Conservation (phyloP, 805 yeast genomes). For the Metschnikowia shivogae region DNA sequence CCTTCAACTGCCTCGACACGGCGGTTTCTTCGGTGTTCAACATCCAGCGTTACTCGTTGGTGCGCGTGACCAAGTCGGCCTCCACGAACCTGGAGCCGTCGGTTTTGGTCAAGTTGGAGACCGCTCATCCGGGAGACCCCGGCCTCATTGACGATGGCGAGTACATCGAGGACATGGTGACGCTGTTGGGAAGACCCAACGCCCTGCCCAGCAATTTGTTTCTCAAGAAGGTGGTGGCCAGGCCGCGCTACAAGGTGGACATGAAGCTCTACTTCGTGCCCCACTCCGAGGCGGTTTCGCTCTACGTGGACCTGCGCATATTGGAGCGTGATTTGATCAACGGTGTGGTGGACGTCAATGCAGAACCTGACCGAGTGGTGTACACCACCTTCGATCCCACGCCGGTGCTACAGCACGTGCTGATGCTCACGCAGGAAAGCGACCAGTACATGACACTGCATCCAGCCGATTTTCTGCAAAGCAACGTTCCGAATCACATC, state of each 20-base stretch:
- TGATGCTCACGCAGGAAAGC: conserved; percentile 9
- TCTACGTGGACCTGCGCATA: conserved; percentile 49
- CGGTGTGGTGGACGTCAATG: conserved; percentile 41
- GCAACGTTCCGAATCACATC: conserved; percentile 15
- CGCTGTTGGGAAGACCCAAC: conserved; percentile 37
- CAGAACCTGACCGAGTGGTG: conserved; percentile 15
- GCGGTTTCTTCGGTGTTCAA: conserved; percentile 45
- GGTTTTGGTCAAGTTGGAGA: conserved; percentile 49
- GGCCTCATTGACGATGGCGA: conserved; percentile 49
- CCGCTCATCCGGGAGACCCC: conserved; percentile 51
- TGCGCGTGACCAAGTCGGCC: conserved; percentile 53
- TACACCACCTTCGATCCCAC: conserved; percentile 15
- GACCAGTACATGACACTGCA: background rate
- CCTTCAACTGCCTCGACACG: conserved; percentile 42
- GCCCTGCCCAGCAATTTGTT: conserved; percentile 47
- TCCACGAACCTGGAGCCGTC: conserved; percentile 50
- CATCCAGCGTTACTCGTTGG: conserved; percentile 38
- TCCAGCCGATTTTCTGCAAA: conserved; percentile 1
- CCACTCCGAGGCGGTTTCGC: conserved; percentile 27
- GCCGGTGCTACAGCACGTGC: conserved; percentile 10
- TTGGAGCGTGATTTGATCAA: conserved; percentile 49
- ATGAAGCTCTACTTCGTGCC: conserved; percentile 61
- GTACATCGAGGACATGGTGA: conserved; percentile 33
- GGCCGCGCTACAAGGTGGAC: conserved; percentile 59
- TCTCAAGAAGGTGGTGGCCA: conserved; percentile 53